Percentiles rank a stretch among this genome's conserved stretches.
Conservation (phyloP, 2,329 filamentous ascomycete species). For the Aspergillus ustus region DNA sequence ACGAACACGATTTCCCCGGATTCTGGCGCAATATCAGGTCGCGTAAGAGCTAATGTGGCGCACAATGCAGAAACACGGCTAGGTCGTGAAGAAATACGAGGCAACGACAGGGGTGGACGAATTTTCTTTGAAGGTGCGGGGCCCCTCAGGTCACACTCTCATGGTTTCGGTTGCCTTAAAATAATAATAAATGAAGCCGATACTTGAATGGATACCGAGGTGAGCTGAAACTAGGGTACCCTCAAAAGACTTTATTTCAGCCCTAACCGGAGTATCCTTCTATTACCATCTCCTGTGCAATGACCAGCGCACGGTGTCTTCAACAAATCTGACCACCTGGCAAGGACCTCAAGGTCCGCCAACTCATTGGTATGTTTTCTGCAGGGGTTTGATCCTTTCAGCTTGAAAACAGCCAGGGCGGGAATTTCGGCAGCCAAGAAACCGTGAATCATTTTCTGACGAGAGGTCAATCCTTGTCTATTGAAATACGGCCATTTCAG, state of each 20-base stretch:
- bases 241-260: not conserved
- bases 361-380: not conserved
- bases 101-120: not conserved
- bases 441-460: not conserved
- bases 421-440: not conserved
- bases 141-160: not conserved
- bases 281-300: not conserved
- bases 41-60: not conserved
- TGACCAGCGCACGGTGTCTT: not conserved
- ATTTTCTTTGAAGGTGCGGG: not conserved
- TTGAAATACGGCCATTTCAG: not conserved
- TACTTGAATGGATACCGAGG: not conserved
- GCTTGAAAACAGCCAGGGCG: not conserved
- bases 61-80: not conserved
- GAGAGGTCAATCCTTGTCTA: not conserved
- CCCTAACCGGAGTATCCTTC: not conserved
- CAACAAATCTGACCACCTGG: not conserved
- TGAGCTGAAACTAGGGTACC: not conserved
- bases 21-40: slow-evolving; percentile 1
- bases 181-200: not conserved
- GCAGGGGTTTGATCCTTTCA: not conserved
- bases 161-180: not conserved
- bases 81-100: not conserved
- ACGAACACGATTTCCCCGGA: not conserved
- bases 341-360: not conserved